These are phyloP conservation scores for Chytriomyces sp. DNA, from an alignment of 192 early-diverging fungal genomes.

Conservation along the genomic window DNA sequence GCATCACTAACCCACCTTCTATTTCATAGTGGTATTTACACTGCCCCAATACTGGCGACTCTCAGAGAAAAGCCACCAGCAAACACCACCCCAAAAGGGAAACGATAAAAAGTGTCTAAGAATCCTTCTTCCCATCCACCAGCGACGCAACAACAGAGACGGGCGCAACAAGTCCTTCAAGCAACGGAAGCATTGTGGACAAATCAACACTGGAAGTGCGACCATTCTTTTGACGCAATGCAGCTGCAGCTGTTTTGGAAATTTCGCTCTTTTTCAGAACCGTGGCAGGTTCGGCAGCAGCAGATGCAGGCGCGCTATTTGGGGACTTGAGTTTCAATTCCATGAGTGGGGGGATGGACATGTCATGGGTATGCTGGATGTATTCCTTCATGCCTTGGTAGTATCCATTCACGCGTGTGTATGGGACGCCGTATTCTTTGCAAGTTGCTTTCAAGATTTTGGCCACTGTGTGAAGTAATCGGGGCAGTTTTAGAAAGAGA, in stretches of 20 bases:
- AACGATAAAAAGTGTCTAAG: neutral
- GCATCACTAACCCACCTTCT: too few species aligned
- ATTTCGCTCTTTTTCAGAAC: neutral
- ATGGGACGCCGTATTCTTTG: constrained; percentile 6
- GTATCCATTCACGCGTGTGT: constrained; percentile 23
- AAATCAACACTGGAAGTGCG: neutral
- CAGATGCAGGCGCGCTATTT: too few species aligned
- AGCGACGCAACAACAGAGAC: neutral
- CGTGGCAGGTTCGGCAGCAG: too few species aligned
- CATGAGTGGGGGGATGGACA: neutral
- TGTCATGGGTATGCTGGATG: neutral
- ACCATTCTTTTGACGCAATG: neutral
- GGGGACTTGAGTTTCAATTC: neutral
- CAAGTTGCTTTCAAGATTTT: constrained; percentile 2
- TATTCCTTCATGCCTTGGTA: constrained; percentile 21
- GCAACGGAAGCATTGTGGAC: neutral
- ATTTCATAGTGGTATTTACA: too few species aligned
- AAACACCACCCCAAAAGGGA: too few species aligned
- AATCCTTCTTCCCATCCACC: neutral
- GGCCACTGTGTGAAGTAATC: neutral
- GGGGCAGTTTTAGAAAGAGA: too few species aligned
- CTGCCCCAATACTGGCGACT: too few species aligned
- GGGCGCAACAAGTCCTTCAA: neutral
- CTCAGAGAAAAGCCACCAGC: too few species aligned
- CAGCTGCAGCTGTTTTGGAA: neutral